Conservation (phyloP, 768 basidiomycete species). For the Tulasnella sp. region DNA sequence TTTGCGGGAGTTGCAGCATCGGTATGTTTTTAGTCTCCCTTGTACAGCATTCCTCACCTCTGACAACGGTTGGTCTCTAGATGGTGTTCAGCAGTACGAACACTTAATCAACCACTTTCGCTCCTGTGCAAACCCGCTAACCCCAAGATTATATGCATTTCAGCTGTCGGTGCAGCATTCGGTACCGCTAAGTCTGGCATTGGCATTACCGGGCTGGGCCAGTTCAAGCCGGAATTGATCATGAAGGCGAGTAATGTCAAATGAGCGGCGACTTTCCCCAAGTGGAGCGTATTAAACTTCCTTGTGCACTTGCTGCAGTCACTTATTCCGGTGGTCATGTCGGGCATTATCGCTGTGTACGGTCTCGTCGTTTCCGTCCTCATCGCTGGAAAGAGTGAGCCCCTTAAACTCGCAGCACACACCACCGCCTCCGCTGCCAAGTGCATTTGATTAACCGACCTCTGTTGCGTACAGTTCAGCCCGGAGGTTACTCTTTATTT, state of each 20-base stretch:
- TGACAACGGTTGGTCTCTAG: slow-evolving; percentile 44
- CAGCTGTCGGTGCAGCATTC: slow-evolving; percentile 91
- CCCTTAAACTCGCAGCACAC: background rate
- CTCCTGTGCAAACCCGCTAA: background rate
- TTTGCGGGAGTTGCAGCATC: slow-evolving; percentile 95
- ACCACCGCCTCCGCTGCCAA: slow-evolving; percentile 3
- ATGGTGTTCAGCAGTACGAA: slow-evolving; percentile 93
- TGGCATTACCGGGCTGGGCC: slow-evolving; percentile 90
- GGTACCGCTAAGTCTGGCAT: slow-evolving; percentile 97
- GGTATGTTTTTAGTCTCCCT: slow-evolving; percentile 48
- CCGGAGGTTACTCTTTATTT: slow-evolving; percentile 70
- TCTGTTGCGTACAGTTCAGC: slow-evolving; percentile 48
- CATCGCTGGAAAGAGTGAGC: slow-evolving; percentile 66
- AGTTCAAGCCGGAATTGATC: slow-evolving; percentile 92
- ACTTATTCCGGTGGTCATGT: slow-evolving; percentile 95
- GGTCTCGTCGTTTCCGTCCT: slow-evolving; percentile 94
- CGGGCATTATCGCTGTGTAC: slow-evolving; percentile 96
- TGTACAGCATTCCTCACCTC: slow-evolving; percentile 1
- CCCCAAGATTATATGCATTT: slow-evolving; percentile 15
- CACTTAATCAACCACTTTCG: background rate
- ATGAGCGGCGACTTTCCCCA: background rate
- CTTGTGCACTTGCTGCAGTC: slow-evolving; percentile 55
- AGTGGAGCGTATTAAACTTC: background rate
- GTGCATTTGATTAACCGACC: background rate
- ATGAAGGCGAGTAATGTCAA: slow-evolving; percentile 73